Conservation (phyloP, 805 yeast genomes). For the Zygosaccharomyces lentus region DNA sequence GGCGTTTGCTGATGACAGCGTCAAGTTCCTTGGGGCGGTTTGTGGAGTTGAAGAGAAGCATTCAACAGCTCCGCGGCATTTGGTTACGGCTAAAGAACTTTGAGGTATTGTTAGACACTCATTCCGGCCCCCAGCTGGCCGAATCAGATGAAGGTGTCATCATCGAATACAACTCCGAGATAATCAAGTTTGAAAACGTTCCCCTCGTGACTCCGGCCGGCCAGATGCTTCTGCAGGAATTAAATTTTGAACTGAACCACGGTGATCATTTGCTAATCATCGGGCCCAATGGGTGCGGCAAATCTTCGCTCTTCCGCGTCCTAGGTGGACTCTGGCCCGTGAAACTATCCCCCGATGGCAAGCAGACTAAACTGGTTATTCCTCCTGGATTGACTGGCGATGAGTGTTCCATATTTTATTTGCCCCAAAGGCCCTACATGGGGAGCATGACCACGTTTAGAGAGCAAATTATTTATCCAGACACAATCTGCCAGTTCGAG, state of each 20-base stretch:
- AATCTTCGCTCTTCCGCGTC: slow-evolving; percentile 84
- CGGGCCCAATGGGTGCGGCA: slow-evolving; percentile 96
- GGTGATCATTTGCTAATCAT: slow-evolving; percentile 86
- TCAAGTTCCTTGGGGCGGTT: slow-evolving; percentile 85
- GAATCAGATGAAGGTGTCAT: slow-evolving; percentile 29
- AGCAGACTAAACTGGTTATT: slow-evolving; percentile 43
- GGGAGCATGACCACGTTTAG: slow-evolving; percentile 61
- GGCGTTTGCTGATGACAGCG: slow-evolving; percentile 76
- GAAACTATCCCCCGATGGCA: slow-evolving; percentile 48
- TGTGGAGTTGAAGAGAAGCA: slow-evolving; percentile 76
- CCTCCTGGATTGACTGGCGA: slow-evolving; percentile 25
- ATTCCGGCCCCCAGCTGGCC: slow-evolving; percentile 20
- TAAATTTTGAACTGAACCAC: slow-evolving; percentile 66
- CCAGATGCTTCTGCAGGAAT: slow-evolving; percentile 59
- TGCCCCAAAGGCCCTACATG: slow-evolving; percentile 90
- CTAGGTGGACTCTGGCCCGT: slow-evolving; percentile 95
- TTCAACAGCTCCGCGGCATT: slow-evolving; percentile 81
- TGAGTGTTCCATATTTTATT: slow-evolving; percentile 61
- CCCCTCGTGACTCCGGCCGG: slow-evolving; percentile 85
- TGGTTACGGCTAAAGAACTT: slow-evolving; percentile 70
- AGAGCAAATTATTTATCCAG: slow-evolving; percentile 89
- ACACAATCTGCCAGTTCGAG: slow-evolving; percentile 55
- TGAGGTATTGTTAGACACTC: slow-evolving; percentile 54
- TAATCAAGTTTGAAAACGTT: slow-evolving; percentile 64
- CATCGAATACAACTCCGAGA: slow-evolving; percentile 49